Evolutionary conservation across 2,329 filamentous ascomycete genomes (phyloP), one percentile per base, ranked within the genome.

Genomic region (Penicillium carneum): DNA sequence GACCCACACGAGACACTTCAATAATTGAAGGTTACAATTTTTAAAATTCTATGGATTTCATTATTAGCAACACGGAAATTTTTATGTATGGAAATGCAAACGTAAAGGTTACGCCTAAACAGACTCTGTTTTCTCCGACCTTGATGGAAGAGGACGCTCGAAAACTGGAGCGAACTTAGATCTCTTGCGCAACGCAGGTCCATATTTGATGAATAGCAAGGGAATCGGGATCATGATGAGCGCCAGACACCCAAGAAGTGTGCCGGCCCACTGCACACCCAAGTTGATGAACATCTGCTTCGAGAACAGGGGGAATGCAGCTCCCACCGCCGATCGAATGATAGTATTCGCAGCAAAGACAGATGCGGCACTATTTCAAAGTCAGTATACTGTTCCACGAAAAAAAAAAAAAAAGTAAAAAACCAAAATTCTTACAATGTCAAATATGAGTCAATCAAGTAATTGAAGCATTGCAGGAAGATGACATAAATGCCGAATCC

Each of bases 391-490:
- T 4, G 4, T 2, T 33, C 12, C 5, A 6, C 2, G 12, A 8
- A 7, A 7, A 34, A 5, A 2, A 3, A 1, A 10, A 6, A n/a
- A 16, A 7, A 7, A 34, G 4, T 1, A 3, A 1, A 10, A 6
- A n/a, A 16, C 3, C 3, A 26, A 29, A 2, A n/a, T 0, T 71
- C 77, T 72, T 63, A 80, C 77, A 79, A 68, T 26, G 72, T 72
- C 33, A 79, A 67, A 63, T 79, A 80, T 0, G 76, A 74, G 42
- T 79, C 77, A 26, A 80, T 72, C 42, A 80, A 51, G 46, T 79
- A 76, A 46, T 76, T 76, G 63, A 76, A 77, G 18, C 72, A 70
- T 47, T 74, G 71, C 39, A 76, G 57, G 58, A 77, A 77, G 58
- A 77, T 75, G 29, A 69, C 69, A 34, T 70, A 70, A 36, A 76